Evolutionary conservation across 148 eudicot genomes (phyloP), one percentile per base, ranked within the genome.

Genomic region (Hydrangea macrophylla): DNA sequence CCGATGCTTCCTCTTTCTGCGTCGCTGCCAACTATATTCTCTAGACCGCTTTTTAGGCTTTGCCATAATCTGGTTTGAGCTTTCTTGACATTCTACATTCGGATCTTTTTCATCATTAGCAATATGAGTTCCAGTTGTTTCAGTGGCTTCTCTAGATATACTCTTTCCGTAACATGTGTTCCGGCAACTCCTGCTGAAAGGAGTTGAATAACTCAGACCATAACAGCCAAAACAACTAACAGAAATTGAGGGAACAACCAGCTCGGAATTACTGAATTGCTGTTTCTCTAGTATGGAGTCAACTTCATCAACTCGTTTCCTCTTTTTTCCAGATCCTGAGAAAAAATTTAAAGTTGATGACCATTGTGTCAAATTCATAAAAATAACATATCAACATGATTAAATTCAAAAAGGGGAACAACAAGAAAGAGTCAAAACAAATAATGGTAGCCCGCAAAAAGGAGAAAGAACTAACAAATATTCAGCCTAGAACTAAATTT

Each of bases 11-110:
- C 51, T 61, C 75, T 60, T 85, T 65, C 76, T 79, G 55, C 67
- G 62, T 10, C 88, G 87, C 76, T 78, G 84, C 92, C 92, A 83
- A 60, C 85, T 78, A 60, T 72, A 80, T 65, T 69, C 51, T 71
- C 88, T 82, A 66, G 5, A 45, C 62, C 77, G 92, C 78, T 85
- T 89, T 75, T 72, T 64, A 37, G 65, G 60, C 30, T 64, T 73
- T 30, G 13, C 61, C 26, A 20, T 58, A 72, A 42, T 28, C 51
- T 58, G 69, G 18, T 72, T 75, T 61, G 69, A 73, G 70, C 70
- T 74, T 36, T 36, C 69, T 9, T 57, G 71, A 24, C 26, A 10
- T 60, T 57, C 27, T 55, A 9, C 51, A 40, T 7, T 28, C 28
- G 61, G 23, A 44, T 63, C 15, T 31, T 40, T 75, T 62, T 78